Evolutionary conservation across 345 rosid genomes (phyloP).

Genomic region (Zanthoxylum bungeanum): DNA sequence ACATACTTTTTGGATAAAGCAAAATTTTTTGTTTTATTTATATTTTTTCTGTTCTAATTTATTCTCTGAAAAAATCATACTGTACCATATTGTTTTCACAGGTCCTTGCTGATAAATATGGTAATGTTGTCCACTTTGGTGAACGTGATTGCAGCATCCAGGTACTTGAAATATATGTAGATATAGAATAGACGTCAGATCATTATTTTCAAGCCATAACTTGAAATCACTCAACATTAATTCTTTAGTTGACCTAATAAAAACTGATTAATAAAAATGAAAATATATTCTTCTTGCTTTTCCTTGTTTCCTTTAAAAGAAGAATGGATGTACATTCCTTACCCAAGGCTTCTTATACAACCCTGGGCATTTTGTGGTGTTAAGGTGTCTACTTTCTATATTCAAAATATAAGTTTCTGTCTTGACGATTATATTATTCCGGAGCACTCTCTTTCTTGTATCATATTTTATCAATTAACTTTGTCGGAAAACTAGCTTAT

Average conservation of each 20-base stretch:
- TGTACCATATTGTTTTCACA: constrained; percentile 30
- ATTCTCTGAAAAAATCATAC: not conserved
- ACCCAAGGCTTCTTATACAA: too few species aligned
- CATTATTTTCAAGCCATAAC: not conserved
- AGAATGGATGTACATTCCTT: not conserved
- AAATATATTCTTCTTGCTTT: too few species aligned
- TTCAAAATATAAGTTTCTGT: not conserved
- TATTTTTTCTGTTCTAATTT: not conserved
- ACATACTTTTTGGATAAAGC: not conserved
- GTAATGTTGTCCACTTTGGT: constrained; percentile 97
- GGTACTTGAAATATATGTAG: constrained; percentile 44
- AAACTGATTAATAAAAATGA: too few species aligned
- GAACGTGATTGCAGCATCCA: constrained; percentile 99
- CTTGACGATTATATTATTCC: not conserved
- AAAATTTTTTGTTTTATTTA: not conserved
- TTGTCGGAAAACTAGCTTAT: constrained; percentile 5
- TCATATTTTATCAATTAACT: not conserved
- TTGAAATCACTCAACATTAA: not conserved
- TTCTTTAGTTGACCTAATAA: not conserved
- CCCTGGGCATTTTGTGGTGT: not conserved
- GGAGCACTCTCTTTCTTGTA: not conserved
- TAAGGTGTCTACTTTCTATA: not conserved
- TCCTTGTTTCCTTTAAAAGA: not conserved
- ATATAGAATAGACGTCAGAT: not conserved
- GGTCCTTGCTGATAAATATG: constrained; percentile 96